Percentiles rank a stretch among this genome's conserved stretches.
Evolutionary conservation across 352 stramenopile genomes (phyloP).

Genomic region (Globisporangium camurandrum): DNA sequence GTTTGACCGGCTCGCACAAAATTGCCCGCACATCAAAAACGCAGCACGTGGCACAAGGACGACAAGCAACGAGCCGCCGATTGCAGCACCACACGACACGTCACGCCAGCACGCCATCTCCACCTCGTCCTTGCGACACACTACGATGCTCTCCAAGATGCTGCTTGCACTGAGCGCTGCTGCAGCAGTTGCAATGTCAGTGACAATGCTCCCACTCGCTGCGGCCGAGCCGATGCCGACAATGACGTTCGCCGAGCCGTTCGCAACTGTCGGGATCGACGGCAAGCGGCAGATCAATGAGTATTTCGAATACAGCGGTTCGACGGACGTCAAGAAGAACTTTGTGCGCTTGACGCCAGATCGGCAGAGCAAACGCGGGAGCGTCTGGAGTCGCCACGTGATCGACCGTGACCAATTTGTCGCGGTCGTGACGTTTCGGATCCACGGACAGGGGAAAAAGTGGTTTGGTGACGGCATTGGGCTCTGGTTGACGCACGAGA

Average conservation of each 20-base stretch:
- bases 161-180: constrained; percentile 20
- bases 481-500: constrained; percentile 65
- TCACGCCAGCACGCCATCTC: too few relatives aligned
- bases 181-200: not conserved
- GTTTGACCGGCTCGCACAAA: too few relatives aligned
- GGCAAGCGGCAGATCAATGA: constrained; percentile 58
- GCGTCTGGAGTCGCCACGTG: constrained; percentile 50
- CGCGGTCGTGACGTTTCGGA: constrained; percentile 64
- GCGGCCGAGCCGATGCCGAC: constrained; percentile 7
- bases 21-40: too few relatives aligned
- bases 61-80: too few relatives aligned
- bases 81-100: too few relatives aligned
- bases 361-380: constrained; percentile 73
- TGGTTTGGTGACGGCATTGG: constrained; percentile 78
- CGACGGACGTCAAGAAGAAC: constrained; percentile 72
- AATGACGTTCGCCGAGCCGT: constrained; percentile 60
- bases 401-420: constrained; percentile 45
- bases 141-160: constrained; percentile 9
- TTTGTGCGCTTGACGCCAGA: constrained; percentile 77
- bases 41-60: too few relatives aligned
- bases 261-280: constrained; percentile 39
- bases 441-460: constrained; percentile 65
- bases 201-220: not conserved
- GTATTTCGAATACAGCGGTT: constrained; percentile 40
- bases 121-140: not conserved